Percentiles rank a stretch among this genome's conserved stretches.
Conservation (phyloP, 2,329 filamentous ascomycete genomes). For the Arachnomyces sp. region DNA sequence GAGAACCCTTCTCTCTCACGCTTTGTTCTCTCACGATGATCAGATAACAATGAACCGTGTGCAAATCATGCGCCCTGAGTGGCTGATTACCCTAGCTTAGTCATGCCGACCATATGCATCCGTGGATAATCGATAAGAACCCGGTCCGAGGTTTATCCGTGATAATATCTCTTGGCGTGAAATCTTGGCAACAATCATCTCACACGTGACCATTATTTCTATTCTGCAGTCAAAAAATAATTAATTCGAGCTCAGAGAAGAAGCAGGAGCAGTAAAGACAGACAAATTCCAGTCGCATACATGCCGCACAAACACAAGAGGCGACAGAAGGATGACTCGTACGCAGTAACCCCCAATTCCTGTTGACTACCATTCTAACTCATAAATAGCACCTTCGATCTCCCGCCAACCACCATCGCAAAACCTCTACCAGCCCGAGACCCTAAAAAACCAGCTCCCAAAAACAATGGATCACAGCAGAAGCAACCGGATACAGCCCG, state of each 20-base stretch:
- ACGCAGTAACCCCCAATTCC: constrained; percentile 35
- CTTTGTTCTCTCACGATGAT: too few relatives aligned
- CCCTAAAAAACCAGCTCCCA: constrained; percentile 30
- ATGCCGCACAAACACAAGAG: constrained; percentile 89
- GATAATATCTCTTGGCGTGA: too few relatives aligned
- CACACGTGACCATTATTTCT: too few relatives aligned
- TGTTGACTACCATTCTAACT: constrained; percentile 37
- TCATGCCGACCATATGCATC: too few relatives aligned
- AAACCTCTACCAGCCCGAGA: constrained; percentile 51
- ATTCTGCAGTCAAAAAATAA: background rate
- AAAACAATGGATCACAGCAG: constrained; percentile 27
- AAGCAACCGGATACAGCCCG: constrained; percentile 44
- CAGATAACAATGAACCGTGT: too few relatives aligned
- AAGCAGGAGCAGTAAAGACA: background rate
- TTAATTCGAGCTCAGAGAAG: background rate
- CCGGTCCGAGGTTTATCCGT: too few relatives aligned
- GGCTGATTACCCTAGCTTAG: too few relatives aligned
- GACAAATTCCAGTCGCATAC: constrained; percentile 5
- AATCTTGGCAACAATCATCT: too few relatives aligned
- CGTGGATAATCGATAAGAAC: too few relatives aligned
- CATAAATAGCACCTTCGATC: constrained; percentile 39
- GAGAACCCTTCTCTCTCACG: too few relatives aligned
- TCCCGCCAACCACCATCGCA: constrained; percentile 53
- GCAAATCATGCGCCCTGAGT: too few relatives aligned
- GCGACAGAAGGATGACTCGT: constrained; percentile 44